Percentiles rank a stretch among this genome's conserved stretches.
Evolutionary conservation across 192 early-diverging fungal species (phyloP).

Genomic region (Backusella macrospora): DNA sequence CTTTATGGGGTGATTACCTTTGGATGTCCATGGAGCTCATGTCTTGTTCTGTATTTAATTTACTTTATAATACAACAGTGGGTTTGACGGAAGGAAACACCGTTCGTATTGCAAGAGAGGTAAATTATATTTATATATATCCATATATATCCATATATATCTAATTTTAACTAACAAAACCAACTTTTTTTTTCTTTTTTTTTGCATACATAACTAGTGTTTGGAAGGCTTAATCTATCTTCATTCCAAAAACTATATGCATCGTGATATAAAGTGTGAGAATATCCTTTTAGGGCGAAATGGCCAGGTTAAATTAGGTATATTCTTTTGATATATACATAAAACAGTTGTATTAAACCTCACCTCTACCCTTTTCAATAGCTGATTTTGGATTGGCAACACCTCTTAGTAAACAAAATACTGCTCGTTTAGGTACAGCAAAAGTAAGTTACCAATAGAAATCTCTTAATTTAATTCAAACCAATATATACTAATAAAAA

Average conservation of each 20-base stretch:
- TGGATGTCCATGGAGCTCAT: slow-evolving; percentile 49
- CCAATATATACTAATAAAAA: no score
- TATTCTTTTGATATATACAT: not conserved
- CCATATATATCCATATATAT: no score
- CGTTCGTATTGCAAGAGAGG: slow-evolving; percentile 41
- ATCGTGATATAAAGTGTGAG: slow-evolving; percentile 55
- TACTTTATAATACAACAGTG: slow-evolving; percentile 43
- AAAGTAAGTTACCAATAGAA: slow-evolving; percentile 38
- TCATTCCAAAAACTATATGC: slow-evolving; percentile 49
- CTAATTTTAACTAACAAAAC: not conserved
- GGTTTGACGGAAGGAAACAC: slow-evolving; percentile 44
- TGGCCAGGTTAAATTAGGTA: slow-evolving; percentile 49
- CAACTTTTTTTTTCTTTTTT: not conserved
- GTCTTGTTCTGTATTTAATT: slow-evolving; percentile 45
- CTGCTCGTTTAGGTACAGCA: slow-evolving; percentile 37
- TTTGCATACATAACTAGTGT: slow-evolving; percentile 19
- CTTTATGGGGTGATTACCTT: slow-evolving; percentile 43
- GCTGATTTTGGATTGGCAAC: slow-evolving; percentile 42
- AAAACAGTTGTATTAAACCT: no score
- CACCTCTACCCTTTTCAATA: not conserved
- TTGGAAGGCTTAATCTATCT: slow-evolving; percentile 47
- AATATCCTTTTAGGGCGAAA: slow-evolving; percentile 44
- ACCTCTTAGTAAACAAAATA: slow-evolving; percentile 27
- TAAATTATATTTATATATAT: slow-evolving; percentile 5
- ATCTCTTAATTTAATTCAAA: no score